Conservation (phyloP, 2,329 filamentous ascomycete species). For the Pseudocercospora vitis region DNA sequence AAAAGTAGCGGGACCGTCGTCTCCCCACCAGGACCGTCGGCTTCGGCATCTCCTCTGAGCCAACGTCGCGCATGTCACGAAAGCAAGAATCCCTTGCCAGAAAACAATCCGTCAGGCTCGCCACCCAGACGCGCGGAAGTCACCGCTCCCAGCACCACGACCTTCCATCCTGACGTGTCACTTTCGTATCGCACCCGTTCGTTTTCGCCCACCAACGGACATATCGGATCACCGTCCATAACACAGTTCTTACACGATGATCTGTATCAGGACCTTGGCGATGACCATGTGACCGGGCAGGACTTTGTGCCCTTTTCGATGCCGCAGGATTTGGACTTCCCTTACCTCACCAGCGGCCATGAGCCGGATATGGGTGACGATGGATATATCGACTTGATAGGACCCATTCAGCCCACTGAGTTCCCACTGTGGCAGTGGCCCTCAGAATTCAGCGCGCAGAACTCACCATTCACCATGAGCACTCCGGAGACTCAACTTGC, state of each 20-base stretch:
- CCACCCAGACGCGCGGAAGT: neutral
- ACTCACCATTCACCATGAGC: conserved; percentile 11
- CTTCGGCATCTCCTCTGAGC: neutral
- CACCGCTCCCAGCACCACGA: neutral
- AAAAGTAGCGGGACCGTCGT: neutral
- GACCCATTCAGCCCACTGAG: conserved; percentile 18
- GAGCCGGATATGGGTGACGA: conserved; percentile 26
- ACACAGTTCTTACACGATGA: conserved; percentile 33
- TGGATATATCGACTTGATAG: conserved; percentile 25
- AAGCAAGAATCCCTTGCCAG: neutral
- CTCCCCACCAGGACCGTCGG: neutral
- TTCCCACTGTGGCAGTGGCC: conserved; percentile 22
- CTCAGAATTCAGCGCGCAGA: conserved; percentile 20
- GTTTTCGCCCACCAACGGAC: conserved; percentile 16
- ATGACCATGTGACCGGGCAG: conserved; percentile 16
- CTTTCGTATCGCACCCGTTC: conserved; percentile 26
- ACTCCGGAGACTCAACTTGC: neutral
- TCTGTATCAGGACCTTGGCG: conserved; percentile 4
- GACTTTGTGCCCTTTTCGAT: conserved; percentile 33
- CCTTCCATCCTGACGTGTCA: conserved; percentile 20
- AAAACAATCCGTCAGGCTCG: neutral
- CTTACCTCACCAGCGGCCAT: conserved; percentile 29
- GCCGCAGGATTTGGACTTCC: conserved; percentile 32
- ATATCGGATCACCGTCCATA: conserved; percentile 32
- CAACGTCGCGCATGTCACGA: neutral